phyloP scores from a whole-genome alignment of 495 filamentous ascomycete genomes.

The Parathielavia hyrcaniae region DNA sequence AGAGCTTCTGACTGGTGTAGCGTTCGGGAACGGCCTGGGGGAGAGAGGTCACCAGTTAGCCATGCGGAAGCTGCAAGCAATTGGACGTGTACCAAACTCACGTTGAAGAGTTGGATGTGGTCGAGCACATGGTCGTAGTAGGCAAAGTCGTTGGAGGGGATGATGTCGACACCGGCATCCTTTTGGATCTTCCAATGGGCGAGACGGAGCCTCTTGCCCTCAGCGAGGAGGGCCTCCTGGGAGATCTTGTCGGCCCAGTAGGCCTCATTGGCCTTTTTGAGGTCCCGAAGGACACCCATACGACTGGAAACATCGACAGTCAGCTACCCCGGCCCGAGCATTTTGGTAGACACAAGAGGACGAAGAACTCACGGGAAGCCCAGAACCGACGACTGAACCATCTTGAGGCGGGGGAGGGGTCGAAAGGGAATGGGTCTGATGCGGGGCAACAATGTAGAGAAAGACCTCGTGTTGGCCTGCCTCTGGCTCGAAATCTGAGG shows the following conservation, averaged over 20 bases:
- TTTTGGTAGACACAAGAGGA: background rate
- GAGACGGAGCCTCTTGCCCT: conserved; percentile 91
- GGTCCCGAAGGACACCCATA: conserved; percentile 95
- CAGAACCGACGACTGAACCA: conserved; percentile 63
- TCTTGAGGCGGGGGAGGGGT: conserved; percentile 42
- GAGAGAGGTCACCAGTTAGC: background rate
- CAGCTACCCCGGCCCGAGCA: conserved; percentile 64
- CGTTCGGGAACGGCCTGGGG: conserved; percentile 75
- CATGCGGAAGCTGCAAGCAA: background rate
- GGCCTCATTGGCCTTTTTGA: conserved; percentile 98
- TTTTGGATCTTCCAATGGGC: conserved; percentile 99
- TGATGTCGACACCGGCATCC: conserved; percentile 90
- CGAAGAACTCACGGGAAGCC: conserved; percentile 35
- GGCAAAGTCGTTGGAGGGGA: conserved; percentile 98
- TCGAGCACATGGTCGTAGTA: conserved; percentile 98
- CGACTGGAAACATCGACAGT: conserved; percentile 42
- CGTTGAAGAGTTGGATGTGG: conserved; percentile 97
- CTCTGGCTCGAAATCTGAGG: conserved; percentile 11
- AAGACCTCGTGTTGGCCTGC: conserved; percentile 16
- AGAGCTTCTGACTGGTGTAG: conserved; percentile 78
- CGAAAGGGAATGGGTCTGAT: conserved; percentile 14
- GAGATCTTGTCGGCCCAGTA: conserved; percentile 95
- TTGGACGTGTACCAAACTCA: conserved; percentile 40
- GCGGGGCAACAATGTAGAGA: conserved; percentile 13
- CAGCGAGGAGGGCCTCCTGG: conserved; percentile 75